phyloP scores from a whole-genome alignment of 1,284 basidiomycete species.

The Sanghuangporus sanghuang region DNA sequence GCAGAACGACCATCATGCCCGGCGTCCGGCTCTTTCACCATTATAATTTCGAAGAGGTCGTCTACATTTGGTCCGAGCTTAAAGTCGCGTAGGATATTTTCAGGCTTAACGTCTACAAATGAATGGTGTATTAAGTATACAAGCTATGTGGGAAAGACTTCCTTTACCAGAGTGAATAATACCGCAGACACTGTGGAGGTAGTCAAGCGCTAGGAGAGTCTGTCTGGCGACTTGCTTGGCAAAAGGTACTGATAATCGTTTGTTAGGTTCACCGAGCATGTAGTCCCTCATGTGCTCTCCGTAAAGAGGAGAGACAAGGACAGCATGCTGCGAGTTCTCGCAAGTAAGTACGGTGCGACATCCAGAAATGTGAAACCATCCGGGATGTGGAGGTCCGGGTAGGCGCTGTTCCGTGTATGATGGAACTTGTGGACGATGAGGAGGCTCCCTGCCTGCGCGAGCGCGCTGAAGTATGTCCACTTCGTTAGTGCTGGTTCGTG shows the following conservation, averaged over 20 bases:
- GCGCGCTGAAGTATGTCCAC: not conserved
- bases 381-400: not conserved
- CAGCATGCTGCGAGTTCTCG: not conserved
- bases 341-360: not conserved
- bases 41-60: not conserved
- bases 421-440: not conserved
- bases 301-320: not conserved
- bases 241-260: not conserved
- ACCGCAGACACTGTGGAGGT: not conserved
- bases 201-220: not conserved
- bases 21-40: not conserved
- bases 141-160: not conserved
- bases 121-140: not conserved
- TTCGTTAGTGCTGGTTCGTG: not conserved
- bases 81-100: not conserved
- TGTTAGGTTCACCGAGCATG: not conserved
- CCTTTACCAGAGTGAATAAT: not conserved
- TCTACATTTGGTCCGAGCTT: not conserved
- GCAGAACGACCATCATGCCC: not conserved
- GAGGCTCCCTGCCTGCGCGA: not conserved
- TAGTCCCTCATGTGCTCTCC: not conserved
- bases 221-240: not conserved
- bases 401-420: not conserved
- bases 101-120: not conserved
- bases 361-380: not conserved